Percentiles rank a stretch among this genome's conserved stretches.
Conservation (phyloP, 192 early-diverging fungal genomes). For the Rhizophagus sp. region DNA sequence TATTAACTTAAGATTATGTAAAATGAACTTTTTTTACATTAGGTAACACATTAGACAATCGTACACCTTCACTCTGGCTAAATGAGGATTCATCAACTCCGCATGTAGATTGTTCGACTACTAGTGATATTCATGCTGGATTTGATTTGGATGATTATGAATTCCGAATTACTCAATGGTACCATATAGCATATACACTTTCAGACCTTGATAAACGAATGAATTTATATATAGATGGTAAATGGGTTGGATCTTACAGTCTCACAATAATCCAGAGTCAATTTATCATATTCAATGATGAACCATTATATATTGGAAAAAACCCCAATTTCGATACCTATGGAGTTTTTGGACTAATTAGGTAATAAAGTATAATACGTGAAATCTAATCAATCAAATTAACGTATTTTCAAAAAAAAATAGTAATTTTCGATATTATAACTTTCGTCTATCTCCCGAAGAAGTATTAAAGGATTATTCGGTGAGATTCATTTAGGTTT, state of each 20-base stretch:
- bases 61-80: constrained; percentile 17
- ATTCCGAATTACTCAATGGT: constrained; percentile 1
- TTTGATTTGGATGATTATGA: neutral
- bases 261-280: neutral
- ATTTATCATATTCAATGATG: constrained; percentile 24
- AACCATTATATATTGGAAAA: constrained; percentile 20
- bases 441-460: neutral
- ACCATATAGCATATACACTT: constrained; percentile 27
- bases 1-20: neutral
- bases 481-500: neutral
- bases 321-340: neutral
- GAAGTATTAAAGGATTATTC: constrained; percentile 22
- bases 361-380: constrained; percentile 1
- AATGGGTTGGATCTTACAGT: neutral
- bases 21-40: neutral
- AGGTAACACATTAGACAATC: neutral
- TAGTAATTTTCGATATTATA: constrained; percentile 29
- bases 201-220: constrained; percentile 21
- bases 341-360: constrained; percentile 15
- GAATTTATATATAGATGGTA: constrained; percentile 19
- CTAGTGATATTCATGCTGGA: neutral
- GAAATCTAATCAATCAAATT: neutral
- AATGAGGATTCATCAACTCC: neutral
- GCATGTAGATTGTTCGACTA: neutral
- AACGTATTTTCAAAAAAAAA: neutral